phyloP scores from a whole-genome alignment of 345 rosid genomes.

The Reutealis trisperma region DNA sequence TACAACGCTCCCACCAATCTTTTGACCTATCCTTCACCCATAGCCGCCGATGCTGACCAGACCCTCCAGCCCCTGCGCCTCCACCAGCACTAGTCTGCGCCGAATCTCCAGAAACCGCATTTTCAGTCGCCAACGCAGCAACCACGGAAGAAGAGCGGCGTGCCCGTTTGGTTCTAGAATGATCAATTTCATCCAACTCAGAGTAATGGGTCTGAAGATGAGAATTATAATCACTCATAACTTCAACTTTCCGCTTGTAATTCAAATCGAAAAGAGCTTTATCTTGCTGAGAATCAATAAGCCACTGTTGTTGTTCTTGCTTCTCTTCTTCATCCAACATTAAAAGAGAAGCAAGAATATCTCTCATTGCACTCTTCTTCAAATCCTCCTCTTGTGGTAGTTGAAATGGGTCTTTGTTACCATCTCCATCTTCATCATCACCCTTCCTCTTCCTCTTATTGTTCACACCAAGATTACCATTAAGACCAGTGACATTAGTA shows the following conservation, averaged over 20 bases:
- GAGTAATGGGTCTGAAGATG: conserved; percentile 42
- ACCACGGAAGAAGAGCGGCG: conserved; percentile 33
- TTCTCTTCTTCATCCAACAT: conserved; percentile 64
- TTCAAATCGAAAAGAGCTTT: conserved; percentile 47
- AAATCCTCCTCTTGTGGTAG: neutral
- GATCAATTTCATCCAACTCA: conserved; percentile 35
- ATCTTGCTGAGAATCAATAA: conserved; percentile 40
- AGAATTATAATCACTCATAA: conserved; percentile 42
- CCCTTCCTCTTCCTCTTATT: conserved; percentile 27
- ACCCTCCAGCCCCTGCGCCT: neutral
- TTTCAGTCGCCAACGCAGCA: conserved; percentile 21
- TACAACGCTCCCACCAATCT: conserved; percentile 84
- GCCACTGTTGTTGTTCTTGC: conserved; percentile 44
- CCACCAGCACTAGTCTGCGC: neutral
- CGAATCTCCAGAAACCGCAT: conserved; percentile 11
- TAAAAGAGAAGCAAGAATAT: conserved; percentile 53
- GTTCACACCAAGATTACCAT: neutral
- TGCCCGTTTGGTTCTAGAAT: conserved; percentile 40
- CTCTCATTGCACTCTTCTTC: conserved; percentile 20
- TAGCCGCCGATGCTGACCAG: conserved; percentile 52
- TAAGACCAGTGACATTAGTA: neutral
- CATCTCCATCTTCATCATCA: neutral
- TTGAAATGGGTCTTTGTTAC: neutral
- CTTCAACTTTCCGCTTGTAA: conserved; percentile 34
- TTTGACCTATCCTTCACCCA: conserved; percentile 90